phyloP scores from a whole-genome alignment of 2,329 filamentous ascomycete genomes.

The Ophiocordyceps polyrhachis-furcata region DNA sequence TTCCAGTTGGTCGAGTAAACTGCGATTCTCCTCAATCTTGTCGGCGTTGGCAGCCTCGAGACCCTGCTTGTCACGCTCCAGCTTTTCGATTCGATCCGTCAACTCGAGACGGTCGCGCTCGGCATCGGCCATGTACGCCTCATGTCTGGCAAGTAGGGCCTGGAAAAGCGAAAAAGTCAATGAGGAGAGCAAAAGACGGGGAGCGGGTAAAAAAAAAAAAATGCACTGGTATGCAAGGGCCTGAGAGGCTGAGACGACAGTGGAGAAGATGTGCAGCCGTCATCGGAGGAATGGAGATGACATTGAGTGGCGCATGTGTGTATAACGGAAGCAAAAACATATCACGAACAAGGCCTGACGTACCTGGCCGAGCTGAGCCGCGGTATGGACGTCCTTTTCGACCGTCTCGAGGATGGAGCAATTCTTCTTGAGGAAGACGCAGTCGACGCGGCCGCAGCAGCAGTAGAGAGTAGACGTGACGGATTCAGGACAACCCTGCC shows the following conservation, averaged over 20 bases:
- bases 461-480: conserved; percentile 33
- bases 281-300: neutral
- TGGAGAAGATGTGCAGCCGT: neutral
- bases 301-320: neutral
- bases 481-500: conserved; percentile 7
- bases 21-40: conserved; percentile 67
- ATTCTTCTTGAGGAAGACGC: conserved; percentile 67
- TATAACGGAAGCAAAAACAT: neutral
- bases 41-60: conserved; percentile 61
- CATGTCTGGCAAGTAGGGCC: conserved; percentile 82
- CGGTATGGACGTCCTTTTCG: conserved; percentile 73
- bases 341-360: conserved; percentile 12
- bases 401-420: conserved; percentile 58
- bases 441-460: conserved; percentile 72
- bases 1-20: conserved; percentile 69
- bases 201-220: neutral
- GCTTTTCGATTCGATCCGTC: conserved; percentile 49
- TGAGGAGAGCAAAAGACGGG: neutral
- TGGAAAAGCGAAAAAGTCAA: conserved; percentile 44
- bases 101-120: conserved; percentile 67
- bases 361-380: conserved; percentile 85
- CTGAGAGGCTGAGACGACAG: neutral
- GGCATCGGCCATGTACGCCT: conserved; percentile 83
- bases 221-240: neutral
- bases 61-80: conserved; percentile 56